Base-by-base conservation (phyloP, 1,284 basidiomycete genomes). In the Blastosporella zonata region DNA sequence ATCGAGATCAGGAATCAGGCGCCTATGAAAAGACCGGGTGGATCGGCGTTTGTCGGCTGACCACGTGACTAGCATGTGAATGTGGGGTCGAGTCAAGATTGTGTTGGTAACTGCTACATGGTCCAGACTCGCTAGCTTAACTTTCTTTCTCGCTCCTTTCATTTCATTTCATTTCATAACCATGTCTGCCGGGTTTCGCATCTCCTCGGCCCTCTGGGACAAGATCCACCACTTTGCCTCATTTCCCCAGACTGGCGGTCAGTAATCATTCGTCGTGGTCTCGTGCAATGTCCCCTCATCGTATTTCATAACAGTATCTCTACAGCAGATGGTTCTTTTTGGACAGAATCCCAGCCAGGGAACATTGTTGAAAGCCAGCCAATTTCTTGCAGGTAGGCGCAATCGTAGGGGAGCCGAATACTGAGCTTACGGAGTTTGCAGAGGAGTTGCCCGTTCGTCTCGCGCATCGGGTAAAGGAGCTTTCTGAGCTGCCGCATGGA, bases 381-480 rank as follows among this genome's bases (percentile, higher is more conserved):
- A 92, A 62, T 93, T 93, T 68, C 77, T 93, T 8, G 77, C 84
- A 52, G 88, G 89, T 84, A 50, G 46, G 72, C 45, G 42, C 13
- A 28, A 41, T 17, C 46, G 13, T 17, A 33, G 27, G 20, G 4
- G 46, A n/a, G 17, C 25, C 47, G 17, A 18, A 20, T 47, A 13
- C 13, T 39, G 8, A 22, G 21, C 21, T 67, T 6, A 40, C 25
- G 17, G 6, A 12, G 7, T 8, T n/a, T 31, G 29, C 22, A 87
- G 90, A 93, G 77, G 91, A 96, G 62, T 77, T 99, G 0, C 96
- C 96, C 0, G 90, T 99, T 8, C 84, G 96, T 25, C 80, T 99
- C 13, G 94, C 95, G 0, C 96, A 99, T 66, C 82, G 97, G 28
- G 94, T 97, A 34, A 95, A 96, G 65, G 96, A 99, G 71, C 82